Evolutionary conservation across 805 yeast genomes (phyloP), one percentile per base, ranked within the genome.

Genomic region (Ogataea methanolica): DNA sequence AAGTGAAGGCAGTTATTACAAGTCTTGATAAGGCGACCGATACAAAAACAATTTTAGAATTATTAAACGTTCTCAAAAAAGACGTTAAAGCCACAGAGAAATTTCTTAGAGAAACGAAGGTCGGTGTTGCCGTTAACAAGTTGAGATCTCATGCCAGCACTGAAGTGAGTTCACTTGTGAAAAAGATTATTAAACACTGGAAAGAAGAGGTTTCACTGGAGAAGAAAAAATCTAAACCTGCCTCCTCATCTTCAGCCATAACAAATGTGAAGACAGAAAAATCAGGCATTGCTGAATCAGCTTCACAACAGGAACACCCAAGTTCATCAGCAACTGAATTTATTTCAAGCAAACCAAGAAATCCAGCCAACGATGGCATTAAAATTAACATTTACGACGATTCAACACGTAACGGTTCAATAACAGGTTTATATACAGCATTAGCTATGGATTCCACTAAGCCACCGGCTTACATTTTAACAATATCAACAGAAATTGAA

Each of bases 51-150:
- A 78, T 87, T 26, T 60, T 85, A 46, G 85, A 83, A 61, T 76
- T 91, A 16, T 70, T 92, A 54, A 76, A 73, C 39, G 72, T 77
- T 22, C 70, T 92, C 51, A 82, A 85, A 55, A 79, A 75, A 47
- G 88, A 87, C 12, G 87, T 89, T 44, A 72, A 74, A 56, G 97
- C 98, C 9, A 83, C 95, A 1, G 98, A 92, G 62, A 79, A 82
- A 62, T 72, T 92, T 34, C 73, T 92, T 44, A 78, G 97, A 59
- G 96, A 92, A 60, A 94, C 99, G 8, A 90, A 89, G 66, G 92
- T 94, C n/a, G 99, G 99, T 54, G 92, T 94, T 16, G 92, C 91
- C 8, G 97, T 94, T 38, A 94, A 94, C 70, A 90, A 88, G 67
- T 80, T 86, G 59, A 80, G 96, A 54, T 69, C 87, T 8, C 80